These are phyloP conservation scores for Phycomyces nitens DNA, from an alignment of 192 early-diverging fungal genomes.

Conservation along the genomic window DNA sequence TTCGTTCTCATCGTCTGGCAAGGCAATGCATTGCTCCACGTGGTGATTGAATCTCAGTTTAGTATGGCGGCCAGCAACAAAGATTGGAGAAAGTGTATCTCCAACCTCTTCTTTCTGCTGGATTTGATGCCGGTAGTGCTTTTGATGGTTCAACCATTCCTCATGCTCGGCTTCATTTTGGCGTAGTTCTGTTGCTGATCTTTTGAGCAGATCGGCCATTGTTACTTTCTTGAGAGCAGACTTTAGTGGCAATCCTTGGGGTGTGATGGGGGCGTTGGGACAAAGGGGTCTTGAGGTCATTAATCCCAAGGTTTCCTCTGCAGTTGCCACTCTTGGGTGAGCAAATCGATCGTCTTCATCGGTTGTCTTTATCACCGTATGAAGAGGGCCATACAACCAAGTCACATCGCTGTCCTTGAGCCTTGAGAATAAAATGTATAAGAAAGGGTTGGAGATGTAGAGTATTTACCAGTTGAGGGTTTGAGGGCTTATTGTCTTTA, in stretches of 20 bases:
- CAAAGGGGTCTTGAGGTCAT: slow-evolving; percentile 8
- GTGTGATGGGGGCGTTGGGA: slow-evolving; percentile 1
- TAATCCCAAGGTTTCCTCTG: slow-evolving; percentile 30
- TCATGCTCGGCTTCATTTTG: too few relatives aligned
- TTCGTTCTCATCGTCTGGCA: neutral
- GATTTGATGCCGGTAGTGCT: slow-evolving; percentile 12
- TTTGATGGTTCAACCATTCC: neutral
- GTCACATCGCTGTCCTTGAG: slow-evolving; percentile 64
- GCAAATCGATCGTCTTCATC: slow-evolving; percentile 30
- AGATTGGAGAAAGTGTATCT: slow-evolving; percentile 31
- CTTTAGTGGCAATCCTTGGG: slow-evolving; percentile 29
- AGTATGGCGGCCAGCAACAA: slow-evolving; percentile 49
- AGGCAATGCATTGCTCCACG: slow-evolving; percentile 55
- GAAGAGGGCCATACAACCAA: slow-evolving; percentile 66
- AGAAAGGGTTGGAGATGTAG: neutral
- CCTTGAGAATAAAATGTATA: slow-evolving; percentile 34
- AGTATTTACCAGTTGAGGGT: slow-evolving; percentile 48
- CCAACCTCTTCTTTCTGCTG: slow-evolving; percentile 30
- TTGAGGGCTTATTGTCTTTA: slow-evolving; percentile 51
- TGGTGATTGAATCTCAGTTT: slow-evolving; percentile 53
- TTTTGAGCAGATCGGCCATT: slow-evolving; percentile 42
- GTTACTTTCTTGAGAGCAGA: slow-evolving; percentile 54
- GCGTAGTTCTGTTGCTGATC: slow-evolving; percentile 30
- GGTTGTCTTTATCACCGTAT: slow-evolving; percentile 40
- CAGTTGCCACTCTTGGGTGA: slow-evolving; percentile 14